Percentiles rank a stretch among this genome's conserved stretches.
These are phyloP conservation scores for Fusarium sp. DNA, from an alignment of 2,329 filamentous ascomycete species.

Conservation along the genomic window DNA sequence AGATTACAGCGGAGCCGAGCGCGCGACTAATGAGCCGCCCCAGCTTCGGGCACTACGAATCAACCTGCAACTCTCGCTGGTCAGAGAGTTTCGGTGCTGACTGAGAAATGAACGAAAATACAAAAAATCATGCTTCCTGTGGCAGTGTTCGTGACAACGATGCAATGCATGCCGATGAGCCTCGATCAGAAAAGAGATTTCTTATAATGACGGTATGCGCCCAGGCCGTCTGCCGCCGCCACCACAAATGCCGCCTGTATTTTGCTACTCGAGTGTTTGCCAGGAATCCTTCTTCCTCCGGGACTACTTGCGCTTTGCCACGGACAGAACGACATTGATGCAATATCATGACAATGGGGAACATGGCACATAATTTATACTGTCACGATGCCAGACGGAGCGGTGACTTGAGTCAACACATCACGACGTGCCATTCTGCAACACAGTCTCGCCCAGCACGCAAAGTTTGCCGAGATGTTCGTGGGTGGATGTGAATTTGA, in stretches of 20 bases:
- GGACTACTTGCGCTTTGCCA: slow-evolving; percentile 25
- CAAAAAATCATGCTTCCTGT: slow-evolving; percentile 29
- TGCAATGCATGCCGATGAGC: slow-evolving; percentile 17
- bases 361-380: background rate
- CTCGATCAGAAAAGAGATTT: slow-evolving; percentile 8
- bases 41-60: slow-evolving; percentile 49
- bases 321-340: slow-evolving; percentile 17
- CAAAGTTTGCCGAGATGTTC: slow-evolving; percentile 33
- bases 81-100: slow-evolving; percentile 17
- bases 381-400: slow-evolving; percentile 1
- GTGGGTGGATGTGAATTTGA: slow-evolving; percentile 22
- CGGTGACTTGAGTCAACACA: slow-evolving; percentile 30
- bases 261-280: slow-evolving; percentile 6
- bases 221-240: slow-evolving; percentile 19
- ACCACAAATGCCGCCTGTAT: slow-evolving; percentile 16
- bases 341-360: slow-evolving; percentile 6
- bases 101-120: slow-evolving; percentile 13
- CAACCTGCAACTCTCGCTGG: slow-evolving; percentile 41
- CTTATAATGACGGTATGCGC: slow-evolving; percentile 12
- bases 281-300: slow-evolving; percentile 17
- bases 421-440: slow-evolving; percentile 28
- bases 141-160: slow-evolving; percentile 31
- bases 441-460: slow-evolving; percentile 27
- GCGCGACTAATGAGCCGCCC: slow-evolving; percentile 48
- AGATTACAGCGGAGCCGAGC: slow-evolving; percentile 40